These are phyloP conservation scores for Citrus australasica DNA, from an alignment of 345 rosid genomes.

Conservation along the genomic window DNA sequence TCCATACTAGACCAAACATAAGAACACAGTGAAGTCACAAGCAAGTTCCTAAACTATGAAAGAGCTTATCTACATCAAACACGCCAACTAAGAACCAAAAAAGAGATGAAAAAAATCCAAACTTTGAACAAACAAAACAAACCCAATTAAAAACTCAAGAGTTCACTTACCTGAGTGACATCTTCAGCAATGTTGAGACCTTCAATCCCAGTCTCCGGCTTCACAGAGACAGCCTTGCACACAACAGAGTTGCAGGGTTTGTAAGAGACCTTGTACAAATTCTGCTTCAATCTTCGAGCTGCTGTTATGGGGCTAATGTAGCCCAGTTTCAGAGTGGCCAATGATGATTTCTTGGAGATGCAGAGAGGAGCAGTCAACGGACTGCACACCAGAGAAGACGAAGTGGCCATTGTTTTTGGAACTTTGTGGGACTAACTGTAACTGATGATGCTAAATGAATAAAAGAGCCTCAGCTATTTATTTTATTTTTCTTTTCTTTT, in stretches of 20 bases:
- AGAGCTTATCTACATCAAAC: neutral
- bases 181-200: conserved; percentile 83
- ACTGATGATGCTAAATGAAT: neutral
- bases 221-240: conserved; percentile 62
- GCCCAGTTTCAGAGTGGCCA: conserved; percentile 23
- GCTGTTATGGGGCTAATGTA: conserved; percentile 8
- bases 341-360: conserved; percentile 21
- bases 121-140: conserved; percentile 1
- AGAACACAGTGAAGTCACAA: neutral
- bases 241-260: conserved; percentile 38
- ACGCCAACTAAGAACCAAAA: neutral
- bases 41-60: neutral
- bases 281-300: conserved; percentile 23
- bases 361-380: conserved; percentile 40
- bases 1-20: neutral
- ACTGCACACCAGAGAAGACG: conserved; percentile 33
- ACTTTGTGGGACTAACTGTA: neutral
- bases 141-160: neutral
- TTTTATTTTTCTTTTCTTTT: too few species aligned
- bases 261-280: conserved; percentile 15
- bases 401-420: conserved; percentile 33
- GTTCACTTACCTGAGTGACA: conserved; percentile 61
- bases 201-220: conserved; percentile 51
- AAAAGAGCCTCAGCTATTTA: neutral
- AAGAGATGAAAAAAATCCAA: neutral